These are phyloP conservation scores for Ogataea nonfermentans DNA, from an alignment of 805 yeast genomes.

Conservation along the genomic window DNA sequence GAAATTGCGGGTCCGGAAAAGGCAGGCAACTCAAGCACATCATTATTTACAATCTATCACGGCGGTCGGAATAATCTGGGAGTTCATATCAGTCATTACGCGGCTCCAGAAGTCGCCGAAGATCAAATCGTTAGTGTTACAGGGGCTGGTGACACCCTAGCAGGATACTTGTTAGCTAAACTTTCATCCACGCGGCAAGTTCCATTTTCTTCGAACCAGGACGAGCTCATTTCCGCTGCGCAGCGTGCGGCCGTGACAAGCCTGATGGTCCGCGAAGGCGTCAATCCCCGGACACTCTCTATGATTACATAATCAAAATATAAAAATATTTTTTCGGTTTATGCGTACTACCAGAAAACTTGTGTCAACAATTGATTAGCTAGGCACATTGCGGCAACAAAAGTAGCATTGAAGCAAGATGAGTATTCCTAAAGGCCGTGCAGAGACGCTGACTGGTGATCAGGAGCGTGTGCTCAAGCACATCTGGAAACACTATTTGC, in stretches of 20 bases:
- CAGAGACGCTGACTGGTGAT: conserved; percentile 46
- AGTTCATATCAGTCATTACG: conserved; percentile 61
- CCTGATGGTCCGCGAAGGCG: conserved; percentile 23
- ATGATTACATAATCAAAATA: conserved; percentile 4
- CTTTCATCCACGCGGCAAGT: conserved; percentile 22
- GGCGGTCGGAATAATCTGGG: conserved; percentile 41
- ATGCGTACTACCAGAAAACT: conserved; percentile 4
- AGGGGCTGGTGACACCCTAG: conserved; percentile 85
- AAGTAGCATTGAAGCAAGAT: neutral
- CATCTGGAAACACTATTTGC: conserved; percentile 64
- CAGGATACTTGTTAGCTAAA: conserved; percentile 58
- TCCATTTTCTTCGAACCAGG: conserved; percentile 6
- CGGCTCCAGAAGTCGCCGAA: conserved; percentile 33
- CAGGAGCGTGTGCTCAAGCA: conserved; percentile 67
- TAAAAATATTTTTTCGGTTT: neutral
- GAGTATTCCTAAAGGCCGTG: conserved; percentile 39
- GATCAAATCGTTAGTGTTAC: conserved; percentile 60
- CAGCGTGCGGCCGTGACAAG: conserved; percentile 30
- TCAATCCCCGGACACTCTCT: conserved; percentile 22
- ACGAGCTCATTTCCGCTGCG: conserved; percentile 22
- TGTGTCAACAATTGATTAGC: neutral
- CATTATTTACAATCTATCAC: conserved; percentile 22
- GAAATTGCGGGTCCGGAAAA: conserved; percentile 33
- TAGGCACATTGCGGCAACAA: neutral
- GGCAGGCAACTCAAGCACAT: conserved; percentile 1